phyloP scores from a whole-genome alignment of 768 basidiomycete species.

The Lanmaoa rubissima region DNA sequence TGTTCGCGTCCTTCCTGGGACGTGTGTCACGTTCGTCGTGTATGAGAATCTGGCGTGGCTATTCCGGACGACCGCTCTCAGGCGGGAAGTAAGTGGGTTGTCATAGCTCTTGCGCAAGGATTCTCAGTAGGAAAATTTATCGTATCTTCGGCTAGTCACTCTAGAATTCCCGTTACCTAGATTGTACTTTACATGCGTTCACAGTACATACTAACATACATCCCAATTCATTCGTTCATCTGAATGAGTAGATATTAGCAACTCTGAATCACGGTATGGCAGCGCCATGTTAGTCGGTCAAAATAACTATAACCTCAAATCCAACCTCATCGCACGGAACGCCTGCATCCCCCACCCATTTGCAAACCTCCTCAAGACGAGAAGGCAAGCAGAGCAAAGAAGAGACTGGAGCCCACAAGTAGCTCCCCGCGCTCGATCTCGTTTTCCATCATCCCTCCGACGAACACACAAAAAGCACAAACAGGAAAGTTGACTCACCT shows the following conservation, averaged over 20 bases:
- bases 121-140: not conserved
- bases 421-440: slow-evolving; percentile 25
- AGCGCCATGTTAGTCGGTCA: slow-evolving; percentile 15
- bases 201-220: not conserved
- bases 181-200: slow-evolving; percentile 11
- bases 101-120: not conserved
- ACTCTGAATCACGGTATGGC: not conserved
- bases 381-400: slow-evolving; percentile 15
- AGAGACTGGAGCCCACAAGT: slow-evolving; percentile 22
- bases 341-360: slow-evolving; percentile 19
- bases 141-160: slow-evolving; percentile 6
- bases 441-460: slow-evolving; percentile 30
- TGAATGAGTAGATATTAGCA: slow-evolving; percentile 10
- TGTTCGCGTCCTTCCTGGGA: slow-evolving; percentile 92
- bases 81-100: slow-evolving; percentile 23
- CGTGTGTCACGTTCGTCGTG: slow-evolving; percentile 96
- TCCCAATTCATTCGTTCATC: slow-evolving; percentile 7
- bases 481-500: slow-evolving; percentile 3
- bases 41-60: slow-evolving; percentile 93
- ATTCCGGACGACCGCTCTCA: slow-evolving; percentile 62
- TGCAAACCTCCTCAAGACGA: slow-evolving; percentile 31
- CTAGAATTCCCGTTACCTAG: not conserved
- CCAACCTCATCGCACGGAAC: slow-evolving; percentile 23
- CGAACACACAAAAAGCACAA: not conserved
- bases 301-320: slow-evolving; percentile 34